These are phyloP conservation scores for Ustilaginoidea virens DNA, from an alignment of 2,329 filamentous ascomycete genomes.

Conservation along the genomic window DNA sequence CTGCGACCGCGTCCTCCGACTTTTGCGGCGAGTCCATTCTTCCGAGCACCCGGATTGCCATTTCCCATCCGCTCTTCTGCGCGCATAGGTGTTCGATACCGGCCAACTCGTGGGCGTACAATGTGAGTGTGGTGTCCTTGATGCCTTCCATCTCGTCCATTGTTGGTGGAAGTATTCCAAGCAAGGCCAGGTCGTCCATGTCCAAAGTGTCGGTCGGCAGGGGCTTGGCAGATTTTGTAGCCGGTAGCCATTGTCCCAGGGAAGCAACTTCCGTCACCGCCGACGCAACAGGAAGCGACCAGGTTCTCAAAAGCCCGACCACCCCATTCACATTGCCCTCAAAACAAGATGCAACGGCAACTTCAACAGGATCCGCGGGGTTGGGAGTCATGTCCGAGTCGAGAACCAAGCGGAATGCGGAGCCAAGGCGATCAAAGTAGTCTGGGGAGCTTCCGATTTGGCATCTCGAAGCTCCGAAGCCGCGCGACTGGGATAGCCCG, in stretches of 20 bases:
- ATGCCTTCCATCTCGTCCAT: constrained; percentile 47
- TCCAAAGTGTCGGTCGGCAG: constrained; percentile 53
- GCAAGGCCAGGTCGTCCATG: constrained; percentile 69
- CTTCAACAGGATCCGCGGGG: constrained; percentile 58
- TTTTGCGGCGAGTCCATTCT: constrained; percentile 60
- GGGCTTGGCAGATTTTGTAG: constrained; percentile 21
- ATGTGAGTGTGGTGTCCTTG: constrained; percentile 64
- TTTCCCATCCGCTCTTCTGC: constrained; percentile 66
- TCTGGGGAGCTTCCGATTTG: constrained; percentile 42
- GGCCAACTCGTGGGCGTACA: constrained; percentile 58
- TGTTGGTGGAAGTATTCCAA: constrained; percentile 48
- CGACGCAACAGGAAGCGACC: constrained; percentile 67
- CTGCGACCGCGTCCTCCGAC: constrained; percentile 58
- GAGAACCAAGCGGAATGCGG: constrained; percentile 54
- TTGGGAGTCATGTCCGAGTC: constrained; percentile 64
- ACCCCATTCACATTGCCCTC: constrained; percentile 70
- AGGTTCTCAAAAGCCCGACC: constrained; percentile 56
- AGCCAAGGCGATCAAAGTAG: constrained; percentile 59
- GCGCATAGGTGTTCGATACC: constrained; percentile 33
- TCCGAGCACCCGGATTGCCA: constrained; percentile 69
- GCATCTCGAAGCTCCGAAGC: constrained; percentile 16
- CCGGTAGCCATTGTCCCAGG: constrained; percentile 68
- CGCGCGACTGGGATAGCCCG: constrained; percentile 24
- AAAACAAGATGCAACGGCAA: constrained; percentile 67
- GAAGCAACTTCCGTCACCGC: constrained; percentile 72